These are phyloP conservation scores for Trametes versicolor DNA, from an alignment of 1,284 basidiomycete species.

Conservation along the genomic window DNA sequence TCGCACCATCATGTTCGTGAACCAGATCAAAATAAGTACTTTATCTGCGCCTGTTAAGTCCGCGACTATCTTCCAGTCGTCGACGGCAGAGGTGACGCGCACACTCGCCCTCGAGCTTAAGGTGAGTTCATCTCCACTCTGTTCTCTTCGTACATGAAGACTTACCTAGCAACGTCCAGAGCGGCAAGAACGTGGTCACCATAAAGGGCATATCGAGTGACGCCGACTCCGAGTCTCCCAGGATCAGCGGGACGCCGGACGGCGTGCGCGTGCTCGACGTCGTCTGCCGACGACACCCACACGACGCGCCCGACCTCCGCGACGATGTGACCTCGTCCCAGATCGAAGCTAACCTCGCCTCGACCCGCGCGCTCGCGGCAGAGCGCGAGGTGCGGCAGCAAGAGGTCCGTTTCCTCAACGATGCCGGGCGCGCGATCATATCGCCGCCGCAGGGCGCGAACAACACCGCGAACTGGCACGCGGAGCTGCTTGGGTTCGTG, in stretches of 20 bases:
- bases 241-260: constrained; percentile 55
- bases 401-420: constrained; percentile 52
- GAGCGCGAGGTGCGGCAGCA: constrained; percentile 51
- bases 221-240: constrained; percentile 58
- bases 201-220: constrained; percentile 56
- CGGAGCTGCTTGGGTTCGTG: constrained; percentile 52
- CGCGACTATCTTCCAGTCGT: constrained; percentile 49
- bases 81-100: constrained; percentile 48
- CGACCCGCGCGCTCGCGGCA: constrained; percentile 47
- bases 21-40: constrained; percentile 30
- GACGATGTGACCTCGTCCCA: constrained; percentile 41
- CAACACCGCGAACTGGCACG: background rate
- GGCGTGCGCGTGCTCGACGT: constrained; percentile 59
- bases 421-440: constrained; percentile 53
- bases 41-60: constrained; percentile 45
- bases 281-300: constrained; percentile 49
- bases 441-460: background rate
- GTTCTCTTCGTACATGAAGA: background rate
- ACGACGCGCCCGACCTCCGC: constrained; percentile 33
- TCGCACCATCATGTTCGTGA: constrained; percentile 11
- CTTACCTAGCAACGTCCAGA: constrained; percentile 41
- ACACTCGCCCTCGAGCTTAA: constrained; percentile 45
- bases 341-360: constrained; percentile 47
- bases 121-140: constrained; percentile 34
- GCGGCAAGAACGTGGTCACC: constrained; percentile 58